A percentile compares a stretch with the other conserved stretches of the same genome.
phyloP scores from a whole-genome alignment of 768 basidiomycete species.

The Kwoniella dejecticola region DNA sequence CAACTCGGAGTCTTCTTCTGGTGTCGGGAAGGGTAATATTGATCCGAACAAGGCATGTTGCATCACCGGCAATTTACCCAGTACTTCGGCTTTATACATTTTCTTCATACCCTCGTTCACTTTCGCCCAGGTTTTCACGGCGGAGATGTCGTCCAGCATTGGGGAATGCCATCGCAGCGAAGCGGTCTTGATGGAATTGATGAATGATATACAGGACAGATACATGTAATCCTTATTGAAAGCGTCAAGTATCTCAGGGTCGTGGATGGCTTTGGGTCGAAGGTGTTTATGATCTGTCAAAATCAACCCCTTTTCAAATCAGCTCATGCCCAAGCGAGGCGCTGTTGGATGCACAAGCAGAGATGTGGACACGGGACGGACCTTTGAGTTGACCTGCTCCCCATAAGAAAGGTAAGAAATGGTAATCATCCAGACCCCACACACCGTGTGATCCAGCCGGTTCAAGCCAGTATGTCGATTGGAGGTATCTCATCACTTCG shows the following conservation, averaged over 20 bases:
- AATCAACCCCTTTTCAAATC: background rate
- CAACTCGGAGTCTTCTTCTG: constrained; percentile 36
- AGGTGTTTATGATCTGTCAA: constrained; percentile 84
- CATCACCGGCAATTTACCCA: constrained; percentile 90
- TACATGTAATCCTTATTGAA: constrained; percentile 94
- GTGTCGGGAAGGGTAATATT: constrained; percentile 60
- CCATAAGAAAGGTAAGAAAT: constrained; percentile 79
- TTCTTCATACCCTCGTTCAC: constrained; percentile 96
- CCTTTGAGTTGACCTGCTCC: constrained; percentile 52
- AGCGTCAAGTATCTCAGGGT: constrained; percentile 86
- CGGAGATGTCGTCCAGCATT: constrained; percentile 97
- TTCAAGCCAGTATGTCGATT: constrained; percentile 95
- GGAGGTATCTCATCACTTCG: constrained; percentile 65
- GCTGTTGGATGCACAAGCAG: no score
- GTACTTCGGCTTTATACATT: constrained; percentile 94
- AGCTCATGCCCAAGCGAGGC: no score
- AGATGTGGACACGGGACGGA: no score
- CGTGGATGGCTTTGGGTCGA: constrained; percentile 87
- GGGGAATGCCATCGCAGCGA: constrained; percentile 97
- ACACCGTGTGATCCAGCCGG: constrained; percentile 99
- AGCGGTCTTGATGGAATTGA: constrained; percentile 94
- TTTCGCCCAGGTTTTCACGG: constrained; percentile 81
- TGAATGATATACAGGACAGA: constrained; percentile 91
- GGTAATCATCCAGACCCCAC: constrained; percentile 96
- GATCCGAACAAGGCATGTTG: constrained; percentile 96